Conservation (phyloP, 148 eudicot genomes). For the Rhododendron ferrugineum region DNA sequence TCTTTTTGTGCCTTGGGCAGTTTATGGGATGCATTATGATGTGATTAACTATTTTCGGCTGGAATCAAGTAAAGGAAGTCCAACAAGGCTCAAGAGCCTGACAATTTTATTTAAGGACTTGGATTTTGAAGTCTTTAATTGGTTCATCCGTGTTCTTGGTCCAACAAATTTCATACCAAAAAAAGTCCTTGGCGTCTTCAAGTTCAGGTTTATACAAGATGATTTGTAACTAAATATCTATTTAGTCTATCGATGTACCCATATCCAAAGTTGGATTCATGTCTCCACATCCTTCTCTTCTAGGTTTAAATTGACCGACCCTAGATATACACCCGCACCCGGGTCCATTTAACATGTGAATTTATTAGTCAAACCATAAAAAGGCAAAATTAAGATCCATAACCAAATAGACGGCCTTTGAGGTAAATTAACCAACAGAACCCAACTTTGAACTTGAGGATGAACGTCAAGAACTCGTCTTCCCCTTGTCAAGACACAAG, state of each 20-base stretch:
- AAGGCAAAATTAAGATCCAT: neutral
- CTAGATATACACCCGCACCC: neutral
- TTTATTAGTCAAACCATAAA: neutral
- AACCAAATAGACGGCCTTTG: neutral
- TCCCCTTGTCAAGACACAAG: neutral
- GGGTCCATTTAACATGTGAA: neutral
- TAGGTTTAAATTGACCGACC: neutral
- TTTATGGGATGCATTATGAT: neutral
- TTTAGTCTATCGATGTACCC: neutral
- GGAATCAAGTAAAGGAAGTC: neutral
- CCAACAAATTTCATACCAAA: neutral
- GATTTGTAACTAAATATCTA: neutral
- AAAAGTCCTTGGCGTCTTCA: neutral
- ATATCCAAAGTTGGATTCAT: neutral
- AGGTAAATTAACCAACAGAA: neutral
- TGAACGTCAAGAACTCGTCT: neutral
- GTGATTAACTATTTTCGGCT: neutral
- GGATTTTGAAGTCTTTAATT: neutral
- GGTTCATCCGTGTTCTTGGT: neutral
- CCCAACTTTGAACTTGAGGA: neutral
- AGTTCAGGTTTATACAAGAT: neutral
- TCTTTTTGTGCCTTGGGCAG: neutral
- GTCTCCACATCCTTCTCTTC: neutral
- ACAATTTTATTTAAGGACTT: neutral
- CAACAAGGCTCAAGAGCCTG: neutral